A percentile compares a stretch with the other conserved stretches of the same genome.
These are phyloP conservation scores for Aureobasidium musti DNA, from an alignment of 2,329 filamentous ascomycete genomes.

Conservation along the genomic window DNA sequence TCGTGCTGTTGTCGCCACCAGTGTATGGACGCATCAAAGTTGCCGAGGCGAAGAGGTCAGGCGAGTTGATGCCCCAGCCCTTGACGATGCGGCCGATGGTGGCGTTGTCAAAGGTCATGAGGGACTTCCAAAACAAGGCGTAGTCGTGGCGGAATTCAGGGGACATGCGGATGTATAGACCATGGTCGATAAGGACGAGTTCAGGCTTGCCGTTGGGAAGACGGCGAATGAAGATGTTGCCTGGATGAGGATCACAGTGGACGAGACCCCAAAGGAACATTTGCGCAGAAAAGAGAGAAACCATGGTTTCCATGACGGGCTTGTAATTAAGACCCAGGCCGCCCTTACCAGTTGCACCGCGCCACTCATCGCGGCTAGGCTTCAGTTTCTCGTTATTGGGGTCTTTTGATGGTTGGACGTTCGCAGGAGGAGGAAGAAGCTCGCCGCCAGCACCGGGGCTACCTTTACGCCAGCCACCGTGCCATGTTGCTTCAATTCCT, in stretches of 20 bases:
- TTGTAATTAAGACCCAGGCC: conserved; percentile 80
- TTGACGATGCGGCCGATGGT: conserved; percentile 71
- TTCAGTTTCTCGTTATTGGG: conserved; percentile 66
- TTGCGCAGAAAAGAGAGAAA: conserved; percentile 94
- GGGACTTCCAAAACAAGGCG: conserved; percentile 85
- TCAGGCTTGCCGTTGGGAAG: conserved; percentile 79
- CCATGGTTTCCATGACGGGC: conserved; percentile 94
- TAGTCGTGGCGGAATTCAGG: conserved; percentile 84
- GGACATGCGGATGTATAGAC: conserved; percentile 89
- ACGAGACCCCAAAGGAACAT: conserved; percentile 97
- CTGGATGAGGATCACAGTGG: conserved; percentile 95
- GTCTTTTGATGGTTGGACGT: conserved; percentile 48
- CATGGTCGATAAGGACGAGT: conserved; percentile 94
- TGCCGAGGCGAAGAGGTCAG: conserved; percentile 87
- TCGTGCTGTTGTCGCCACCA: conserved; percentile 72
- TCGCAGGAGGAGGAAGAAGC: conserved; percentile 56
- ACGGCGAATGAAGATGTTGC: conserved; percentile 94
- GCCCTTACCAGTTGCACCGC: conserved; percentile 68
- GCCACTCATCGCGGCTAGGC: conserved; percentile 77
- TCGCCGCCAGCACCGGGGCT: conserved; percentile 75
- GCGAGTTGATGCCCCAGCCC: conserved; percentile 83
- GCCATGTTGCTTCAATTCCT: conserved; percentile 73
- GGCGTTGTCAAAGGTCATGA: conserved; percentile 89
- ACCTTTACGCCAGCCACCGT: conserved; percentile 72
- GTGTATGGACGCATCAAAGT: conserved; percentile 89